phyloP scores from a whole-genome alignment of 2,329 filamentous ascomycete genomes.

The Mycogone perniciosa region DNA sequence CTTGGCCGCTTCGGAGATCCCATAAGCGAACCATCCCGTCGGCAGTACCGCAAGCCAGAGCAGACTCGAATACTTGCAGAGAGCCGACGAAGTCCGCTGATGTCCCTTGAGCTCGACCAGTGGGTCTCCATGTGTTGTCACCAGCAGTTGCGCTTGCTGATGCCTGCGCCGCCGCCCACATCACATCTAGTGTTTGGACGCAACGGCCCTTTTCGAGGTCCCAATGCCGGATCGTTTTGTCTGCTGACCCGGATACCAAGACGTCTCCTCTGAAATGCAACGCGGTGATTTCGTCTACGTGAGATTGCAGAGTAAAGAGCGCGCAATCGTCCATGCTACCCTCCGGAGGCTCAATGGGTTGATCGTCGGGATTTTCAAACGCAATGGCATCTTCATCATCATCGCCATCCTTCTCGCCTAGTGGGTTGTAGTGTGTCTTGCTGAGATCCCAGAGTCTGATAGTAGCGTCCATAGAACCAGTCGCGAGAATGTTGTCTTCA shows the following conservation, averaged over 20 bases:
- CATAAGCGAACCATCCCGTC: constrained; percentile 96
- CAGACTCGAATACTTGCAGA: constrained; percentile 91
- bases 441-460: constrained; percentile 94
- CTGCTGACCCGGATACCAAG: constrained; percentile 88
- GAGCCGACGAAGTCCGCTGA: constrained; percentile 89
- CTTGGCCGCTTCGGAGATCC: constrained; percentile 93
- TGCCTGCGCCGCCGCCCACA: constrained; percentile 94
- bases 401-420: constrained; percentile 52
- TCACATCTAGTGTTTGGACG: constrained; percentile 92
- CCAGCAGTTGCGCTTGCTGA: constrained; percentile 59
- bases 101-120: constrained; percentile 54
- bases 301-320: constrained; percentile 80
- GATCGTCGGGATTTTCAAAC: constrained; percentile 65
- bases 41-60: constrained; percentile 90
- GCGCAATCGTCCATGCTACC: constrained; percentile 86
- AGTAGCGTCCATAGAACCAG: constrained; percentile 89
- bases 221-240: constrained; percentile 97
- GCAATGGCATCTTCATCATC: constrained; percentile 63
- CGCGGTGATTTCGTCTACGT: constrained; percentile 91
- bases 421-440: constrained; percentile 75
- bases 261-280: constrained; percentile 85
- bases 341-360: constrained; percentile 61
- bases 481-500: constrained; percentile 91
- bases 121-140: constrained; percentile 65
- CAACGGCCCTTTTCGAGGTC: constrained; percentile 95